Evolutionary conservation across 1,139 yeast genomes (phyloP), one percentile per base, ranked within the genome.

Genomic region (Candida albicans): DNA sequence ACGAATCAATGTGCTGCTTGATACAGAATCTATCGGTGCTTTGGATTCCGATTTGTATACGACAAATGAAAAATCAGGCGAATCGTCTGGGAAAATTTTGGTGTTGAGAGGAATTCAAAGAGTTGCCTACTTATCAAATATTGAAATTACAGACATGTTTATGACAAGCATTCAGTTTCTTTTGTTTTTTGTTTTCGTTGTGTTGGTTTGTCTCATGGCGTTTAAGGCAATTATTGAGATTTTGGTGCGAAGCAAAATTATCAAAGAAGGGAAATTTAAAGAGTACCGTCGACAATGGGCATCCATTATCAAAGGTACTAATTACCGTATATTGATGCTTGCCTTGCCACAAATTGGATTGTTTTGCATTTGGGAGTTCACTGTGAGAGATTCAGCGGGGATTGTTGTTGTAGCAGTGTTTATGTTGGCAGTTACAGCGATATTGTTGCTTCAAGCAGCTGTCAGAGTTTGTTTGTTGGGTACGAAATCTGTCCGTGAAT

Each of bases 81-180:
- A 73, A 46, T 57, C 78, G 39, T 59, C 81, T 0, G 71, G 86
- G 11, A 85, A 84, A 58, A 87, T 89, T 40, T 73, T 91, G 58
- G 84, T 91, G 32, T 70, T 93, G 44, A 79, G 96, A 61, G 99
- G 99, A 52, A 84, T 95, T 52, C 90, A 89, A 65, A 83, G 99
- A 66, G 96, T 91, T 8, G 84, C 97, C 0, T 93, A 74, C 61
- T 70, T 84, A 53, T 89, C 96, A 9, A 79, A 80, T 33, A 90
- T 93, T 55, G 99, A 93, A 67, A 75, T 89, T 53, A 85, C 97
- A 22, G 82, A 82, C 58, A 65, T 95, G 48, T 95, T 91, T 64
- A 72, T 91, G 68, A 93, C 99, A 0, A 90, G 95, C 48, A 79
- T 90, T 37, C 83, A 85, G 11, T 89, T 91, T 62, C 84, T 90